Evolutionary conservation across 371 early-diverging fungal species (phyloP).

Genomic region (Capniomyces stellatus): DNA sequence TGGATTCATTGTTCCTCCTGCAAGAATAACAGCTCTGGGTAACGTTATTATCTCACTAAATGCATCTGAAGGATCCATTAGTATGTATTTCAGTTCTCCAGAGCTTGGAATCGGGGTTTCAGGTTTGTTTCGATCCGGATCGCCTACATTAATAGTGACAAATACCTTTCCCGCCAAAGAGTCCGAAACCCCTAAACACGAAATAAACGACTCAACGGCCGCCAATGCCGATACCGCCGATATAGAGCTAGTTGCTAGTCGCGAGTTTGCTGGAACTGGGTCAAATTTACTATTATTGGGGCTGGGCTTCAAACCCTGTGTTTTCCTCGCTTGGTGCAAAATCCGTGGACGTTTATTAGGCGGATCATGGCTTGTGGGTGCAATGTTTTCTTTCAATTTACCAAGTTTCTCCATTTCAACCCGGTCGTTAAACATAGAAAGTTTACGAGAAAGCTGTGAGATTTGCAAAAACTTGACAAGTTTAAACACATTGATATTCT

Average conservation of each 20-base stretch:
- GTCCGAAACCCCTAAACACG: slow-evolving; percentile 12
- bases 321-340: background rate
- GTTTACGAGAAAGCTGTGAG: slow-evolving; percentile 43
- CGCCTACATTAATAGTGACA: background rate
- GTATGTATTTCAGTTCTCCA: slow-evolving; percentile 41
- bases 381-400: background rate
- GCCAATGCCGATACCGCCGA: slow-evolving; percentile 15
- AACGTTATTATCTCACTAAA: slow-evolving; percentile 65
- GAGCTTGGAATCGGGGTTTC: background rate
- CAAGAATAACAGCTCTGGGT: slow-evolving; percentile 67
- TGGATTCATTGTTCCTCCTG: slow-evolving; percentile 96
- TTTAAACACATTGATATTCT: slow-evolving; percentile 74
- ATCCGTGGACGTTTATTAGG: background rate
- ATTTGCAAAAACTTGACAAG: slow-evolving; percentile 46
- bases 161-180: slow-evolving; percentile 10
- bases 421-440: slow-evolving; percentile 3
- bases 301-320: background rate
- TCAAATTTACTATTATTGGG: too few relatives aligned
- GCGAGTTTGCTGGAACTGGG: too few relatives aligned
- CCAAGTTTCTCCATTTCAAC: background rate
- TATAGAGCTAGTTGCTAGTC: too few relatives aligned
- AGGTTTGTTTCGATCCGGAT: too few relatives aligned
- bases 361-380: background rate
- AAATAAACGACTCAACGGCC: slow-evolving; percentile 16
- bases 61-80: slow-evolving; percentile 67